phyloP scores from a whole-genome alignment of 768 basidiomycete species.

The Xerocomellus dryophilus region DNA sequence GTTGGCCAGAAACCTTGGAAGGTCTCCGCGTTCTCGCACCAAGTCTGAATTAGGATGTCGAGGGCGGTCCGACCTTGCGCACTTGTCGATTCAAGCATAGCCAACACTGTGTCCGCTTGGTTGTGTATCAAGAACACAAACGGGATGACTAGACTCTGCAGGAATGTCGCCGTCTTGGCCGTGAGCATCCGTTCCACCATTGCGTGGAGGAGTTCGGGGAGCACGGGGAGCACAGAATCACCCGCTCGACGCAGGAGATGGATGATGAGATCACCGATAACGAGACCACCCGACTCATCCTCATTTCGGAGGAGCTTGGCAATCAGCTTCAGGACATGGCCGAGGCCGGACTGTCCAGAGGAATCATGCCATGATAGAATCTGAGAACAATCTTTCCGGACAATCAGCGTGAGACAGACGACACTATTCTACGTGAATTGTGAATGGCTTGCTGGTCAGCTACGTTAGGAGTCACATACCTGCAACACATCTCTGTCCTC shows the following conservation, averaged over 20 bases:
- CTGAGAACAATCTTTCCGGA: constrained; percentile 85
- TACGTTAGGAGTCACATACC: constrained; percentile 36
- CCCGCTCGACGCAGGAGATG: constrained; percentile 86
- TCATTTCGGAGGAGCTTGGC: constrained; percentile 73
- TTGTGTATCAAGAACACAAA: constrained; percentile 92
- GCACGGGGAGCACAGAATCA: constrained; percentile 73
- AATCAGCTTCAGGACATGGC: constrained; percentile 69
- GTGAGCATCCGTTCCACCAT: constrained; percentile 78
- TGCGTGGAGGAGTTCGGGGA: constrained; percentile 83
- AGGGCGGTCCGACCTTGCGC: constrained; percentile 64
- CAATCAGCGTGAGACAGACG: constrained; percentile 72
- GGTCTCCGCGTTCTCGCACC: constrained; percentile 93
- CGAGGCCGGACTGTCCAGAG: constrained; percentile 70
- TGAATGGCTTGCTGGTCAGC: not conserved
- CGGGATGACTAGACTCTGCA: constrained; percentile 89
- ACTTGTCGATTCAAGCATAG: constrained; percentile 66
- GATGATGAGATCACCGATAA: constrained; percentile 92
- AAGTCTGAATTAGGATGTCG: constrained; percentile 85
- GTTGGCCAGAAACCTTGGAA: constrained; percentile 96
- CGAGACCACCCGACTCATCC: constrained; percentile 90
- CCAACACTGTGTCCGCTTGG: constrained; percentile 76
- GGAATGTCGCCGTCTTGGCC: constrained; percentile 88
- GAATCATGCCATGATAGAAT: constrained; percentile 72
- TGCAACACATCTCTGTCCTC: constrained; percentile 88
- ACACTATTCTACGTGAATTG: constrained; percentile 66